A percentile compares a stretch with the other conserved stretches of the same genome.
These are phyloP conservation scores for Scedosporium boydii DNA, from an alignment of 2,329 filamentous ascomycete genomes.

Conservation along the genomic window DNA sequence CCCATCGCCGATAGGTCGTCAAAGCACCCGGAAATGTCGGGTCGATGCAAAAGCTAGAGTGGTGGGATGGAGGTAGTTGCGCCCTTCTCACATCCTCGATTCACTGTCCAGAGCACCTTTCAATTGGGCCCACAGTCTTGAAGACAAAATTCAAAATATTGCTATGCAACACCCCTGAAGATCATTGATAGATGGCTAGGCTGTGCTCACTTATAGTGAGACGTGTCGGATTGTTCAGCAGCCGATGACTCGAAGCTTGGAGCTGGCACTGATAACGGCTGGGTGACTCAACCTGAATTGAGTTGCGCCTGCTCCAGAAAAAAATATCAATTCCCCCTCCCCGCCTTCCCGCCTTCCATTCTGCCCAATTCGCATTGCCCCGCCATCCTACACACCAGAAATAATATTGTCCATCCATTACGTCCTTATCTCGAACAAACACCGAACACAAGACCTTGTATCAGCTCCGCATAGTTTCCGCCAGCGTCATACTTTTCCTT, in stretches of 20 bases:
- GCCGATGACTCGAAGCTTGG: neutral
- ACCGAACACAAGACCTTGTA: neutral
- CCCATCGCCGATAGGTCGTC: too few species aligned
- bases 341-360: neutral
- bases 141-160: neutral
- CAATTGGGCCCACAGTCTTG: neutral
- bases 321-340: neutral
- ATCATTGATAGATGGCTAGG: neutral
- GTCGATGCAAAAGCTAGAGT: too few species aligned
- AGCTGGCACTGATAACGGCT: neutral
- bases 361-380: constrained; percentile 4
- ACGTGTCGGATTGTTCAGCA: neutral
- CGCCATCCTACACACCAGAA: constrained; percentile 11
- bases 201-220: neutral
- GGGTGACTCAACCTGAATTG: constrained; percentile 2
- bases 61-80: too few species aligned
- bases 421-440: neutral
- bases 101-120: too few species aligned
- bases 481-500: too few species aligned
- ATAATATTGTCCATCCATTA: constrained; percentile 6
- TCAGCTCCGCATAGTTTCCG: neutral
- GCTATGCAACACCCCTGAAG: neutral
- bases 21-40: too few species aligned
- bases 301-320: constrained; percentile 1
- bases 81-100: too few species aligned